Conservation (phyloP, 2,329 filamentous ascomycete genomes). For the Pseudogymnoascus sp. region DNA sequence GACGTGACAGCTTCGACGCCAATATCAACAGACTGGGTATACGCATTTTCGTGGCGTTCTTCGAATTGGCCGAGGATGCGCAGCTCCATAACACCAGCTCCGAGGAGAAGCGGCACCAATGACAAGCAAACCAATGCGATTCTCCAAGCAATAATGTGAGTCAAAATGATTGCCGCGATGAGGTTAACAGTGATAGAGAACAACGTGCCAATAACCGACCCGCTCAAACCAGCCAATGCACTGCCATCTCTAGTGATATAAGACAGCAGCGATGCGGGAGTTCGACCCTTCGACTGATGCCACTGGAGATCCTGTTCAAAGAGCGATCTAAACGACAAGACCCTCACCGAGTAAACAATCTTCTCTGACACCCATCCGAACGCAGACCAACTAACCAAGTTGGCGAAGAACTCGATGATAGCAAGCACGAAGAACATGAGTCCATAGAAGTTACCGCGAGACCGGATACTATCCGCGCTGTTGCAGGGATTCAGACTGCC, state of each 20-base stretch:
- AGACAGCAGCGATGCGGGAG: constrained; percentile 54
- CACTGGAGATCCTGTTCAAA: constrained; percentile 61
- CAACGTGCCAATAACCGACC: constrained; percentile 61
- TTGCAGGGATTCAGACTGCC: constrained; percentile 43
- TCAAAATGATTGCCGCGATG: constrained; percentile 58
- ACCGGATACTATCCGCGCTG: constrained; percentile 19
- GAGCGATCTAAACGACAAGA: constrained; percentile 56
- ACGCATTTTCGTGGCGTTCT: constrained; percentile 56
- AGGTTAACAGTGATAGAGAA: constrained; percentile 64
- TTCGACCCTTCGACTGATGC: constrained; percentile 61
- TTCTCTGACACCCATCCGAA: constrained; percentile 55
- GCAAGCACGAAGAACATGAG: constrained; percentile 43
- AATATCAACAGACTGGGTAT: constrained; percentile 54
- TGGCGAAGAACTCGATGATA: constrained; percentile 53
- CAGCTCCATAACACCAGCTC: constrained; percentile 62
- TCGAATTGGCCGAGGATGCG: constrained; percentile 56
- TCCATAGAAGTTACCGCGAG: constrained; percentile 32
- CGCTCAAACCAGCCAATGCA: constrained; percentile 59
- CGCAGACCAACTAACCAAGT: constrained; percentile 48
- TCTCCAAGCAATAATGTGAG: constrained; percentile 66
- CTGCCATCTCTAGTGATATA: constrained; percentile 65
- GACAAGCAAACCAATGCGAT: constrained; percentile 66
- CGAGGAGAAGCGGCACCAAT: constrained; percentile 60
- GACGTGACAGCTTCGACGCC: constrained; percentile 62
- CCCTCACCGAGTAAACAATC: constrained; percentile 55